Conservation (phyloP, 1,284 basidiomycete genomes). For the Ustilago esculenta region DNA sequence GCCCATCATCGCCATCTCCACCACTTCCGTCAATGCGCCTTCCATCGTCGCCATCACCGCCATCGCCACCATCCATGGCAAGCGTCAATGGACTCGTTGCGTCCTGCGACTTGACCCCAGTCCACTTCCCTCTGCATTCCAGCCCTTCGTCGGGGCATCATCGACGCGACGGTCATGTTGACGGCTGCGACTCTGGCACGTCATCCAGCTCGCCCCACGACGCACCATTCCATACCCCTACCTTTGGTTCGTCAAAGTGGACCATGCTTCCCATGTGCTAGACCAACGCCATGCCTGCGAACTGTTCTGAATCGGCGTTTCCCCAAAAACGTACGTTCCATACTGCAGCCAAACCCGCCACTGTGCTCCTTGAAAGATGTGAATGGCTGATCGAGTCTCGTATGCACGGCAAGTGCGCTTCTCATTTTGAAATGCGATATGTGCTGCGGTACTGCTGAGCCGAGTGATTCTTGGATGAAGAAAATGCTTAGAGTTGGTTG, state of each 20-base stretch:
- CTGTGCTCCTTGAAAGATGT: no score
- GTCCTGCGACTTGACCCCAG: constrained; percentile 1
- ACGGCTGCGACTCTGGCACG: constrained; percentile 17
- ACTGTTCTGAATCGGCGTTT: no score
- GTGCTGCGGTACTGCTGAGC: no score
- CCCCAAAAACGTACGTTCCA: no score
- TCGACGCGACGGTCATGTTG: constrained; percentile 2
- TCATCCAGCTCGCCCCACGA: constrained; percentile 3
- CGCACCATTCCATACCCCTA: constrained; percentile 31
- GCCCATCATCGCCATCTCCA: constrained; percentile 16
- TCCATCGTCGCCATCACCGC: not conserved
- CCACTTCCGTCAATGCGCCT: constrained; percentile 10
- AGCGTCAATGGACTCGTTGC: not conserved
- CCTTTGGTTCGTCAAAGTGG: constrained; percentile 23
- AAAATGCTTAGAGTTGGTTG: constrained; percentile 4
- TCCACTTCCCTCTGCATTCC: constrained; percentile 22
- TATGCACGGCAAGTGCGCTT: no score
- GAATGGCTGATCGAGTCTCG: no score
- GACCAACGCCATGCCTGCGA: no score
- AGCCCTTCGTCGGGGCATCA: constrained; percentile 6
- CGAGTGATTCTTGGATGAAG: no score
- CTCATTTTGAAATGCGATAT: no score
- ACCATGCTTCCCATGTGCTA: constrained; percentile 13
- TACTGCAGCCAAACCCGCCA: no score
- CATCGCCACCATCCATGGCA: not conserved